phyloP scores from a whole-genome alignment of 2,329 filamentous ascomycete species.

The Gaeumannomyces tritici region DNA sequence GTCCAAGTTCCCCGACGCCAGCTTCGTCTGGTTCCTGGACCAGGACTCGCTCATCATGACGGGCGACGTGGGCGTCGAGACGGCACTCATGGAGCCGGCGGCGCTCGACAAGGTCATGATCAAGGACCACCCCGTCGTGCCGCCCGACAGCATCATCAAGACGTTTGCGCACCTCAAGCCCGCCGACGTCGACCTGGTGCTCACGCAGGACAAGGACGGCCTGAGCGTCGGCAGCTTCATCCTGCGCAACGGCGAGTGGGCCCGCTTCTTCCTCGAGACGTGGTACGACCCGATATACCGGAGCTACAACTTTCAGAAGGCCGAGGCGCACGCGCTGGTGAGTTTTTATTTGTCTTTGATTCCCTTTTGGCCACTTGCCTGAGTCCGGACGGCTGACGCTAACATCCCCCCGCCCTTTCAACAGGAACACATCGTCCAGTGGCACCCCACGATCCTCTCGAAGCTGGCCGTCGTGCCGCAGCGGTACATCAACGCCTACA shows the following conservation, averaged over 20 bases:
- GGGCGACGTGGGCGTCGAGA: constrained; percentile 57
- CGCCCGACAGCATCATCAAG: constrained; percentile 93
- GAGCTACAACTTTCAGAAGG: constrained; percentile 93
- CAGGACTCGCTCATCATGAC: constrained; percentile 86
- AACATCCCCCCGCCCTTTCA: neutral
- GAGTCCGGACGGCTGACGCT: neutral
- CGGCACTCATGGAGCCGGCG: constrained; percentile 57
- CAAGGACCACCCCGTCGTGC: constrained; percentile 76
- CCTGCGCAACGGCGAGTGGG: constrained; percentile 78
- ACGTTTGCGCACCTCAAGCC: constrained; percentile 78
- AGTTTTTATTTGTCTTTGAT: constrained; percentile 16
- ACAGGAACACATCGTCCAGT: constrained; percentile 82
- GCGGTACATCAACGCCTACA: constrained; percentile 72
- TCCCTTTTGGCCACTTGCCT: neutral
- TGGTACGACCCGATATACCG: constrained; percentile 96
- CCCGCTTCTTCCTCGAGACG: constrained; percentile 82
- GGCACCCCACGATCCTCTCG: constrained; percentile 92
- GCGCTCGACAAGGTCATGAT: constrained; percentile 73
- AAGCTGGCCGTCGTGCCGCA: constrained; percentile 88
- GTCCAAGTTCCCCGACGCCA: constrained; percentile 64
- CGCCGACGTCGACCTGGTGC: constrained; percentile 67
- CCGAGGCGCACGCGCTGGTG: constrained; percentile 84
- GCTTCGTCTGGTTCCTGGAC: constrained; percentile 82
- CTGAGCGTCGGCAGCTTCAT: constrained; percentile 70
- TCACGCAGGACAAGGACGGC: constrained; percentile 78